phyloP scores from a whole-genome alignment of 352 stramenopile genomes.

The Phytopythium aichiense region DNA sequence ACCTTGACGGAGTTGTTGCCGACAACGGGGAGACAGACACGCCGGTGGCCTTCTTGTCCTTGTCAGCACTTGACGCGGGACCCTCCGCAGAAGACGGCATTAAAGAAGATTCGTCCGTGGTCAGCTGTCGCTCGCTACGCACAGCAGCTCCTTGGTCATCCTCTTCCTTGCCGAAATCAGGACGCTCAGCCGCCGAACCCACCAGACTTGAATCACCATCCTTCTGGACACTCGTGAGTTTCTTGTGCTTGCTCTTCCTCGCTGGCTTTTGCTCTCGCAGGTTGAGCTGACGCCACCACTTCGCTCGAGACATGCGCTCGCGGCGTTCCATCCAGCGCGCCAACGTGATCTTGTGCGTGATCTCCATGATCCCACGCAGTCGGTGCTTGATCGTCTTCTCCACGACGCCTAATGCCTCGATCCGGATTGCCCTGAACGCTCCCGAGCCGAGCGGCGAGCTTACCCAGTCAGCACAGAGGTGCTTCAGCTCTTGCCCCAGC shows the following conservation, averaged over 20 bases:
- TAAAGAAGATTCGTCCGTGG: background rate
- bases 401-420: slow-evolving; percentile 31
- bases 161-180: background rate
- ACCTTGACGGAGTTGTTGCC: background rate
- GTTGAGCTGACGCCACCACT: slow-evolving; percentile 16
- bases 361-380: slow-evolving; percentile 23
- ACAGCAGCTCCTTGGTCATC: background rate
- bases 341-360: slow-evolving; percentile 46
- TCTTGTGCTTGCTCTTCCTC: background rate
- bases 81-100: background rate
- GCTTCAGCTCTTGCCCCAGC: slow-evolving; percentile 21
- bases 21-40: background rate
- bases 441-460: slow-evolving; percentile 17
- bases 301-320: slow-evolving; percentile 7
- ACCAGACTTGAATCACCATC: background rate
- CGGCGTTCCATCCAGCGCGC: slow-evolving; percentile 36
- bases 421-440: slow-evolving; percentile 20
- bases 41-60: background rate
- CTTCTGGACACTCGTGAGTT: background rate
- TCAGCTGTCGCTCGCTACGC: background rate
- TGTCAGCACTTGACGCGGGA: background rate
- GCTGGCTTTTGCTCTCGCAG: slow-evolving; percentile 1
- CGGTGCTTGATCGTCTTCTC: slow-evolving; percentile 45
- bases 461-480: slow-evolving; percentile 19
- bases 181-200: background rate